Evolutionary conservation across 768 basidiomycete species (phyloP).

Genomic region (Panaeolus papilionaceus): DNA sequence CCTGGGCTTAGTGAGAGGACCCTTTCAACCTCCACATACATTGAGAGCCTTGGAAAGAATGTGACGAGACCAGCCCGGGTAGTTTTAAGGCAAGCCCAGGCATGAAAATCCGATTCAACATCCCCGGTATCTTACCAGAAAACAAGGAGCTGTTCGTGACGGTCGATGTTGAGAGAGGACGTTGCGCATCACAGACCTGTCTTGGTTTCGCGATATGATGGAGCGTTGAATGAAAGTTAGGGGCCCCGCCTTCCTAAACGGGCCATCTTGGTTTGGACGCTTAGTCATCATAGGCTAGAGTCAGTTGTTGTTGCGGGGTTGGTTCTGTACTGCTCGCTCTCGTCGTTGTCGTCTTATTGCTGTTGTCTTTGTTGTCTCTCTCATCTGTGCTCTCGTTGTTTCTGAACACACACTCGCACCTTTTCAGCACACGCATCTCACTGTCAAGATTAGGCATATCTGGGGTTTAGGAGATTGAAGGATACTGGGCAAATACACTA

Average conservation of each 20-base stretch:
- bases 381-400: neutral
- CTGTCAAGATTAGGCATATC: neutral
- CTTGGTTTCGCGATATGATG: no score
- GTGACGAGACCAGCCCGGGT: no score
- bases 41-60: no score
- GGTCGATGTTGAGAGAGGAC: no score
- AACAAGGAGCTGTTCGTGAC: no score
- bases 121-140: no score
- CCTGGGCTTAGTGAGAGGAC: no score
- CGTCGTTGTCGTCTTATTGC: neutral
- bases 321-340: slow-evolving; percentile 4
- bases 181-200: no score
- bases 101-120: no score
- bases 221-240: neutral
- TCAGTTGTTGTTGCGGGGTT: slow-evolving; percentile 1
- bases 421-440: neutral
- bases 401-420: no score
- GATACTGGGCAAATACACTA: neutral
- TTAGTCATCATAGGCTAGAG: slow-evolving; percentile 1
- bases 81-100: no score
- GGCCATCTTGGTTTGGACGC: neutral
- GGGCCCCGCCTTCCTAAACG: neutral
- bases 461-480: neutral
- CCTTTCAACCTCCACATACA: no score
- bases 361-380: neutral